Evolutionary conservation across 441 rosid genomes (phyloP), one percentile per base, ranked within the genome.

Genomic region (Theobroma grandiflorum): DNA sequence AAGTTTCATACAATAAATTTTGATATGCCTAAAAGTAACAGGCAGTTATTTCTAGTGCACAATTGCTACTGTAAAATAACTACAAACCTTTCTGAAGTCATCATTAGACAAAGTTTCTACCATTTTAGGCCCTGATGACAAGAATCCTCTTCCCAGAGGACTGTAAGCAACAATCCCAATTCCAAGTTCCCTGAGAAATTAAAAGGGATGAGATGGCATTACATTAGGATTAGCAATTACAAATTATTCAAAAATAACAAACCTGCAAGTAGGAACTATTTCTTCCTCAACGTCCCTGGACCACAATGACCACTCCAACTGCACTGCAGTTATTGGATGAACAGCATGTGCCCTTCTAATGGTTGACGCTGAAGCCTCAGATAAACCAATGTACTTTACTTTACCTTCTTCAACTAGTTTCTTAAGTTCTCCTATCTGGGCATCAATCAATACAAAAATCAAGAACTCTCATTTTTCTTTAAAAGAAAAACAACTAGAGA

Each of bases 31-130:
- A 61, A 59, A 52, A 16, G 59, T 61, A 26, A 62, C 66, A 64
- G 6, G 6, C 8, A 40, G 12, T 65, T 33, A 6, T 26, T 26
- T 26, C 31, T 26, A 26, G 31, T 26, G 20, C 4, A 2, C 18
- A 5, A 14, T 57, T 40, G 6, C 31, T 26, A 26, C 31, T 22
- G 42, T 33, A 8, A 42, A 8, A 8, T 52, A 7, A 6, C 38
- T 20, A 57, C 76, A 47, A 47, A 87, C 92, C 91, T 84, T 89
- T 77, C 90, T 77, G 69, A 40, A 68, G 84, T 94, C 93, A 33
- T 83, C 84, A 0, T 81, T 62, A 0, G 82, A 16, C 3, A 90
- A 55, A n/a, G 61, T 18, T 55, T n/a, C 26, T 9, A 55, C 9
- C 22, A 55, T 18, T 55, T 55, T 55, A 18, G 80, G 93, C 92